Evolutionary conservation across 1,284 basidiomycete species (phyloP).

Genomic region (Wallemia ichthyophaga): DNA sequence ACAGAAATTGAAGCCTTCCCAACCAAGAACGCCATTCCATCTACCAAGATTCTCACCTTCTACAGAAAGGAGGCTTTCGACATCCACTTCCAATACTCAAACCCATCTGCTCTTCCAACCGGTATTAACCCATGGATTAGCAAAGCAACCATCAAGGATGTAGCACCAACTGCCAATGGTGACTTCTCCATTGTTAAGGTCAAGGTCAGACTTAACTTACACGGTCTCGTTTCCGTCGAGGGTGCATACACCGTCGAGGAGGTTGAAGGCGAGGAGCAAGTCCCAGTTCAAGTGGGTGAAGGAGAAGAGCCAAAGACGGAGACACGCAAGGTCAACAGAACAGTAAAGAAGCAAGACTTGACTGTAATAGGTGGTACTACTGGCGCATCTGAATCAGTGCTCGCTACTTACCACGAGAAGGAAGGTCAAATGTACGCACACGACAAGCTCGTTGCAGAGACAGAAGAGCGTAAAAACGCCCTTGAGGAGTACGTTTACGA

Average conservation of each 20-base stretch:
- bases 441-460: constrained; percentile 83
- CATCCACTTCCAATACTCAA: constrained; percentile 48
- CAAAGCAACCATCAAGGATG: constrained; percentile 44
- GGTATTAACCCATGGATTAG: constrained; percentile 53
- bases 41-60: constrained; percentile 82
- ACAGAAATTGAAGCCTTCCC: constrained; percentile 66
- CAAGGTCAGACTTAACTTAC: constrained; percentile 53
- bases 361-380: constrained; percentile 33
- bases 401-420: constrained; percentile 38
- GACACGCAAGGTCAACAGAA: constrained; percentile 26
- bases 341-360: constrained; percentile 51
- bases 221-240: constrained; percentile 64
- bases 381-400: constrained; percentile 27
- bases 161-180: constrained; percentile 31
- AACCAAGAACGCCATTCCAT: constrained; percentile 47
- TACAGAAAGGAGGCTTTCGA: constrained; percentile 61
- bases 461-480: constrained; percentile 86
- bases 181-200: constrained; percentile 56
- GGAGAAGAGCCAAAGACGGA: constrained; percentile 31
- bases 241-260: constrained; percentile 41
- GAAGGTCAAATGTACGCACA: constrained; percentile 60
- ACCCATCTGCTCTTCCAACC: constrained; percentile 35
- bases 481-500: constrained; percentile 94
- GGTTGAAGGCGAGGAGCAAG: constrained; percentile 34
- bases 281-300: constrained; percentile 35